These are phyloP conservation scores for Dothideomycetidae sp. DNA, from an alignment of 2,329 filamentous ascomycete species.

Conservation along the genomic window DNA sequence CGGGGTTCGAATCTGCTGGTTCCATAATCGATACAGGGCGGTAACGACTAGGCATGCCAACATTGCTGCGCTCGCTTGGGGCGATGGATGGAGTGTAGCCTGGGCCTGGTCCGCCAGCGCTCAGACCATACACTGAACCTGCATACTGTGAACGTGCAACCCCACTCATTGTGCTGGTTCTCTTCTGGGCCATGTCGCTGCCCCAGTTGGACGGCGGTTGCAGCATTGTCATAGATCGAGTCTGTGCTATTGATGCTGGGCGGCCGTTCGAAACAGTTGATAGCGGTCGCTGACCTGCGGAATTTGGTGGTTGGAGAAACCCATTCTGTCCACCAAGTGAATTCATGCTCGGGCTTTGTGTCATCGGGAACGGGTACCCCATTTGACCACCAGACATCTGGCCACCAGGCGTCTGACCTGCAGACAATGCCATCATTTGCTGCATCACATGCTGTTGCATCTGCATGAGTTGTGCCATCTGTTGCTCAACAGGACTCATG, in stretches of 20 bases:
- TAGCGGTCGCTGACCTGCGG: constrained; percentile 20
- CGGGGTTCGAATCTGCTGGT: constrained; percentile 4
- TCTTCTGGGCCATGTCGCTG: constrained; percentile 30
- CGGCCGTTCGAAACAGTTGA: constrained; percentile 30
- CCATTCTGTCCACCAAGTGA: constrained; percentile 6
- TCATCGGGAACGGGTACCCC: constrained; percentile 3
- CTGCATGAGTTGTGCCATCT: constrained; percentile 26
- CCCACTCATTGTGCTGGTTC: constrained; percentile 20
- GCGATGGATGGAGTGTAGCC: constrained; percentile 84
- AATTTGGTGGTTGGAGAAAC: constrained; percentile 7
- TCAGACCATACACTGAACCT: constrained; percentile 25
- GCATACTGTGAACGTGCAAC: constrained; percentile 18
- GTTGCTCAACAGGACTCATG: constrained; percentile 14
- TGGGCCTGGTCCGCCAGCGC: constrained; percentile 26
- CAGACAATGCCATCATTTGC: constrained; percentile 26
- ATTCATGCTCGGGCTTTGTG: constrained; percentile 5
- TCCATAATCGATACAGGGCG: constrained; percentile 60
- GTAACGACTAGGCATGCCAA: constrained; percentile 81
- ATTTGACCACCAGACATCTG: constrained; percentile 10
- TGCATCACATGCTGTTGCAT: constrained; percentile 28
- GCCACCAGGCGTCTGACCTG: constrained; percentile 16
- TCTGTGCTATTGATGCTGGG: constrained; percentile 18
- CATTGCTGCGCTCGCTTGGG: constrained; percentile 86
- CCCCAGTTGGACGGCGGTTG: constrained; percentile 38
- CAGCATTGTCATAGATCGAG: constrained; percentile 69